Percentiles rank a stretch among this genome's conserved stretches.
These are phyloP conservation scores for Aspergillus clavatus DNA, from an alignment of 2,329 filamentous ascomycete genomes.

Conservation along the genomic window DNA sequence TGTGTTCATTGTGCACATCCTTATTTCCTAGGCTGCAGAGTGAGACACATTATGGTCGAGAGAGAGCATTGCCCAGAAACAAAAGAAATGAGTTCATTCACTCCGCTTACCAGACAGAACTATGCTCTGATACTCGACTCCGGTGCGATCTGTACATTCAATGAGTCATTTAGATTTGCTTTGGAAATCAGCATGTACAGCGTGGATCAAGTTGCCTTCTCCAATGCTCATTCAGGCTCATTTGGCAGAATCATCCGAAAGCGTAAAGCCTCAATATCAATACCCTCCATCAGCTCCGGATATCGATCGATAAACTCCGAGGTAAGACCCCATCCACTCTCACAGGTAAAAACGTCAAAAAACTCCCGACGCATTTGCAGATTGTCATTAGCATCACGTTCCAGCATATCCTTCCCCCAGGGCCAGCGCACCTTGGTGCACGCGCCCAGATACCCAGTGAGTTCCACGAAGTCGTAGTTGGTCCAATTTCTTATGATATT, in stretches of 20 bases:
- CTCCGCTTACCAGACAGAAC: no score
- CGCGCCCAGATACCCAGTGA: slow-evolving; percentile 6
- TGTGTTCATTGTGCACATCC: no score
- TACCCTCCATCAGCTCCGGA: slow-evolving; percentile 6
- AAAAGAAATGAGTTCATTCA: no score
- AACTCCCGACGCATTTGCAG: slow-evolving; percentile 8
- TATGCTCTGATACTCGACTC: no score
- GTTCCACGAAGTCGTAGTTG: slow-evolving; percentile 4
- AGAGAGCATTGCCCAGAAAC: no score
- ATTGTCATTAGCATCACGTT: slow-evolving; percentile 9
- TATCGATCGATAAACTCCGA: slow-evolving; percentile 7
- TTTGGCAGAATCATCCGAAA: neutral
- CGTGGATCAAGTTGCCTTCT: neutral
- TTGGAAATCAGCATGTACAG: no score
- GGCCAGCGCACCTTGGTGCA: slow-evolving; percentile 14
- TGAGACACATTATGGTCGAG: no score
- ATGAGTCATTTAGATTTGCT: no score
- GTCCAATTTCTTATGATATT: slow-evolving; percentile 7
- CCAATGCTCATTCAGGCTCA: neutral
- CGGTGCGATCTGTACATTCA: no score
- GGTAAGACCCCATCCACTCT: slow-evolving; percentile 8
- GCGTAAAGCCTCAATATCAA: slow-evolving; percentile 7
- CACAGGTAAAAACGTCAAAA: slow-evolving; percentile 8
- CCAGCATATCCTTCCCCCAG: slow-evolving; percentile 8
- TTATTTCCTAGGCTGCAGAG: no score